Evolutionary conservation across 495 filamentous ascomycete genomes (phyloP), one percentile per base, ranked within the genome.

Genomic region (Thermothielavioides terrestris): DNA sequence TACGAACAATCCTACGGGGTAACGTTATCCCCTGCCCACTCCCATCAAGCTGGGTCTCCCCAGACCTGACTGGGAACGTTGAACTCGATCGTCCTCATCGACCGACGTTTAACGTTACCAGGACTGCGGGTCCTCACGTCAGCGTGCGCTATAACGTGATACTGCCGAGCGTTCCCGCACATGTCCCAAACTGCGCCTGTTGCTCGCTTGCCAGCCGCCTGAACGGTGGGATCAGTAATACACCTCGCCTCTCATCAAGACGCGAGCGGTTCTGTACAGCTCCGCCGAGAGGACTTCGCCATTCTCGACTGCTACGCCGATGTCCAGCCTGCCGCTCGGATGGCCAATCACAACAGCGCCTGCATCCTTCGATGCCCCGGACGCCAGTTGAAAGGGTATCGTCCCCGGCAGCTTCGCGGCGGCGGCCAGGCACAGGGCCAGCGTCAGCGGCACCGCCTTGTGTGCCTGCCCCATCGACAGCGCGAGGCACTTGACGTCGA

Each of bases 391-490:
- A 32, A 68, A 42, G 1, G 71, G 68, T 4, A 78, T 69, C 17
- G 72, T 81, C 5, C 76, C 76, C 10, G 62, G 52, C 4, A 79
- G 60, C 43, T 69, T 68, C 8, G 70, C 70, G 3, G 82, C 84
- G 14, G 77, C 75, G 15, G 79, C 82, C 38, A 84, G 54, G 39
- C 79, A 80, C 45, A 86, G 57, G 3, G 79, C 77, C 11, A 80
- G 67, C 0, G 82, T 84, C 30, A 80, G 69, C 4, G 81, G 83
- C 1, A 80, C 73, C 0, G 82, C 81, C 51, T 76, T 78, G 60
- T 86, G 83, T 14, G 80, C 78, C 55, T 84, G 80, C 1, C 75
- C 75, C 66, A 72, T 70, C 12, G 69, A 70, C 66, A 72, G 20
- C 52, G 76, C 52, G 55, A 70, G 46, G 60, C 75, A 73, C 12